These are phyloP conservation scores for Diaporthe sp. DNA, from an alignment of 2,329 filamentous ascomycete species.

Conservation along the genomic window DNA sequence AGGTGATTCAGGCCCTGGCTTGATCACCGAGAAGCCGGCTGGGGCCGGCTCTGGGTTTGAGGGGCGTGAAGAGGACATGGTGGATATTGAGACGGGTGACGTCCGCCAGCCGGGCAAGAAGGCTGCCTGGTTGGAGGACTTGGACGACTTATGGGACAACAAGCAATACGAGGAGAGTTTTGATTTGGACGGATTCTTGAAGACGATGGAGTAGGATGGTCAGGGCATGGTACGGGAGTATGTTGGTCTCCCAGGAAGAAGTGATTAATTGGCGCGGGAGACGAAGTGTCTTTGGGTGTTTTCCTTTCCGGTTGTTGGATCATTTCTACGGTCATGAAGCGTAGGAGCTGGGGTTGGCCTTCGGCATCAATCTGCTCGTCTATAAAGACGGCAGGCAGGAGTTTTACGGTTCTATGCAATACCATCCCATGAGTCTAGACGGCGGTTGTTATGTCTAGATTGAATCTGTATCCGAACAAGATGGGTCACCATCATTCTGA, in stretches of 20 bases:
- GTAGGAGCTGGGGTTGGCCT: slow-evolving; percentile 36
- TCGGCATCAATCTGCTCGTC: slow-evolving; percentile 33
- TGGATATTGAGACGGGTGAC: slow-evolving; percentile 92
- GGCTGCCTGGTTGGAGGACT: slow-evolving; percentile 88
- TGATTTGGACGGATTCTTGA: slow-evolving; percentile 94
- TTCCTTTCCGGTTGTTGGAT: slow-evolving; percentile 3
- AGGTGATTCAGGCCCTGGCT: slow-evolving; percentile 79
- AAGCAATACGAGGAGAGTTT: slow-evolving; percentile 98
- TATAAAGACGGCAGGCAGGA: slow-evolving; percentile 26
- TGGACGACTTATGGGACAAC: slow-evolving; percentile 97
- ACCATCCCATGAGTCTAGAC: slow-evolving; percentile 4
- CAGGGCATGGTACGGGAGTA: not conserved
- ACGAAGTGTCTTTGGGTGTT: not conserved
- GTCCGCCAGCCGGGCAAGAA: slow-evolving; percentile 96
- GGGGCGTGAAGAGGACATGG: slow-evolving; percentile 85
- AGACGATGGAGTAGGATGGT: slow-evolving; percentile 80
- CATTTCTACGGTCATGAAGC: slow-evolving; percentile 32
- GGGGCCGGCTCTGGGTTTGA: slow-evolving; percentile 57
- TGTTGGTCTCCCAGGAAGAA: not conserved
- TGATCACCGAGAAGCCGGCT: slow-evolving; percentile 71
- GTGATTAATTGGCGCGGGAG: not conserved
- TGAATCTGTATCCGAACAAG: not conserved
- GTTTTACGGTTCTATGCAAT: slow-evolving; percentile 32
- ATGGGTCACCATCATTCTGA: not conserved
- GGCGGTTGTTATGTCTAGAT: not conserved